These are phyloP conservation scores for Trypanosoma theileri DNA, from an alignment of 208 protist genomes.

Conservation along the genomic window DNA sequence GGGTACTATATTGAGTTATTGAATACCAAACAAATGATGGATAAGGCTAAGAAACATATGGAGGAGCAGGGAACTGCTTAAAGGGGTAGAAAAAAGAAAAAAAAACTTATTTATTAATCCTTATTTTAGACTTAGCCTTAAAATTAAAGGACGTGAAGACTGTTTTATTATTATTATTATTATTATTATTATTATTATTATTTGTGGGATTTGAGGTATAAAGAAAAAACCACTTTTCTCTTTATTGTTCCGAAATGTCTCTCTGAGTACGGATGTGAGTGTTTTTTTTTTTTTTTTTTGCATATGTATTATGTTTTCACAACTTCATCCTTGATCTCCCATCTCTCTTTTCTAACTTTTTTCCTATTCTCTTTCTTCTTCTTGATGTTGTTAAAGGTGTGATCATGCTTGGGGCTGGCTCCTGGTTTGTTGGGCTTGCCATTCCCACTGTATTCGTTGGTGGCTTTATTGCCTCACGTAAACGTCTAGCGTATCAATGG, in stretches of 20 bases:
- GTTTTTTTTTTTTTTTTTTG: too few species aligned
- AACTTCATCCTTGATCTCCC: not conserved
- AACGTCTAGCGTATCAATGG: slow-evolving; percentile 84
- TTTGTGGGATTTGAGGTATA: too few species aligned
- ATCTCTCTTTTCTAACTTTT: not conserved
- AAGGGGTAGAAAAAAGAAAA: slow-evolving; percentile 1
- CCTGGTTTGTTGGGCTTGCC: slow-evolving; percentile 69
- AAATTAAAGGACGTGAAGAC: not conserved
- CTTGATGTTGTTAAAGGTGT: not conserved
- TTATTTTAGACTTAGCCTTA: not conserved
- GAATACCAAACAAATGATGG: slow-evolving; percentile 74
- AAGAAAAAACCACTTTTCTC: too few species aligned
- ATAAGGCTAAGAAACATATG: slow-evolving; percentile 55
- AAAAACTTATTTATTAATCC: not conserved
- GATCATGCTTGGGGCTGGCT: slow-evolving; percentile 69
- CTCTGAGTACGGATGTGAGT: too few species aligned
- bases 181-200: too few species aligned
- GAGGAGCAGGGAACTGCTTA: slow-evolving; percentile 59
- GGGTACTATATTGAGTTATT: slow-evolving; percentile 87
- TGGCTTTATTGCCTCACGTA: slow-evolving; percentile 76
- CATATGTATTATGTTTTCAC: too few species aligned
- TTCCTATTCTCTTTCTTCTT: not conserved
- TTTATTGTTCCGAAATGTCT: too few species aligned
- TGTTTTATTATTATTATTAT: not conserved
- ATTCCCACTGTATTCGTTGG: slow-evolving; percentile 55